A percentile compares a stretch with the other conserved stretches of the same genome.
phyloP scores from a whole-genome alignment of 768 basidiomycete species.

The Tephrocybe rancida region DNA sequence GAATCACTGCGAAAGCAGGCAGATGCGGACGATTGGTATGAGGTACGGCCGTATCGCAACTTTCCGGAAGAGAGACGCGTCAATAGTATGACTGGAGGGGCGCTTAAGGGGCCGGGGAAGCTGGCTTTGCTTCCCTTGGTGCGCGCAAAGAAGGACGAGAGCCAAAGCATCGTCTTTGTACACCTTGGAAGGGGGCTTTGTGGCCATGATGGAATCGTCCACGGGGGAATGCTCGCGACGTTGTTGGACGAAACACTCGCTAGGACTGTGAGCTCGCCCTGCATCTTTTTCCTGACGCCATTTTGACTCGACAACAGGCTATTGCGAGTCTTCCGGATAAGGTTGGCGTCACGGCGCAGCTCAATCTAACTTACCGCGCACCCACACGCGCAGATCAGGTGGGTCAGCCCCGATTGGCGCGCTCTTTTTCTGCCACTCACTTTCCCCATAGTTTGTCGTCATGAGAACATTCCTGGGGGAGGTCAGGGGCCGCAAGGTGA shows the following conservation, averaged over 20 bases:
- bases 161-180: conserved; percentile 67
- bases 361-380: conserved; percentile 80
- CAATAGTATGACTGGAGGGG: conserved; percentile 84
- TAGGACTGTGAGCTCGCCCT: conserved; percentile 58
- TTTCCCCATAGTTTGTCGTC: conserved; percentile 69
- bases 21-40: conserved; percentile 72
- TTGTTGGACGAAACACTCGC: conserved; percentile 85
- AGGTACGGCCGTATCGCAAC: conserved; percentile 70
- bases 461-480: conserved; percentile 70
- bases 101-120: conserved; percentile 86
- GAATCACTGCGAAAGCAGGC: conserved; percentile 46
- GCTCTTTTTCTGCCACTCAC: not conserved
- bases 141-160: conserved; percentile 73
- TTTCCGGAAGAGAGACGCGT: conserved; percentile 74
- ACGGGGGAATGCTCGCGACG: conserved; percentile 91
- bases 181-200: conserved; percentile 89
- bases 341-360: conserved; percentile 90
- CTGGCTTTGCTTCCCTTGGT: conserved; percentile 82
- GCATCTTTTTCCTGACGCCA: not conserved
- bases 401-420: not conserved
- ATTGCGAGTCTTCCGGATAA: conserved; percentile 83
- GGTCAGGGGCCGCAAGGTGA: conserved; percentile 76
- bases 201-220: conserved; percentile 93
- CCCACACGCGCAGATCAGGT: conserved; percentile 92
- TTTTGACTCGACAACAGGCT: conserved; percentile 50